These are phyloP conservation scores for Gyromitra esculenta DNA, from an alignment of 2,329 filamentous ascomycete species.

Conservation along the genomic window DNA sequence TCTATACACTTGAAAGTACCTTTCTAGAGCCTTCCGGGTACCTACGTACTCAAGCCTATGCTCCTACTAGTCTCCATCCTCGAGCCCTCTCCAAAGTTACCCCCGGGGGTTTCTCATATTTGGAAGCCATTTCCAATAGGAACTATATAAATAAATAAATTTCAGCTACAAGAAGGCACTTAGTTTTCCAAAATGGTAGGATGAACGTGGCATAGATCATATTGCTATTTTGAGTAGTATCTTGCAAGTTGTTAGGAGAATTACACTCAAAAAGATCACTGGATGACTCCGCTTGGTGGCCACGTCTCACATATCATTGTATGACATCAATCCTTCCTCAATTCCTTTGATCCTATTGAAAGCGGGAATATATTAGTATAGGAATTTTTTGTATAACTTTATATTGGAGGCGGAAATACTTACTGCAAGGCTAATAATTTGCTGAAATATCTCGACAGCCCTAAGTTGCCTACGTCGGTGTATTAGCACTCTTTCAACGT, in stretches of 20 bases:
- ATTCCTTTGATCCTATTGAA: slow-evolving; percentile 41
- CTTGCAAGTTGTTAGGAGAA: neutral
- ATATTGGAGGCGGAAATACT: slow-evolving; percentile 20
- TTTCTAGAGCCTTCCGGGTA: too few relatives aligned
- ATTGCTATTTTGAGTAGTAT: neutral
- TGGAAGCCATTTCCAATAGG: too few relatives aligned
- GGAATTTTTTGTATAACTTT: neutral
- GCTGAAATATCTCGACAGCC: slow-evolving; percentile 71
- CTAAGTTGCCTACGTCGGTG: slow-evolving; percentile 57
- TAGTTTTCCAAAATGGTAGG: too few relatives aligned
- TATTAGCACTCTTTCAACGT: neutral
- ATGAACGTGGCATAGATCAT: too few relatives aligned
- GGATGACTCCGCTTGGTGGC: neutral
- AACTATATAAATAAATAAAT: too few relatives aligned
- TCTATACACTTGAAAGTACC: too few relatives aligned
- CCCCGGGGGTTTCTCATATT: too few relatives aligned
- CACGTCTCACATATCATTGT: slow-evolving; percentile 16
- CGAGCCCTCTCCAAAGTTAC: too few relatives aligned
- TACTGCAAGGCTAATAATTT: slow-evolving; percentile 66
- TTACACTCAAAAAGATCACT: neutral
- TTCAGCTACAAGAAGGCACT: too few relatives aligned
- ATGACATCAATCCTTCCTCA: slow-evolving; percentile 46
- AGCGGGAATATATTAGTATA: slow-evolving; percentile 13
- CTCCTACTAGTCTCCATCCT: too few relatives aligned
- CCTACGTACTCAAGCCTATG: too few relatives aligned